A percentile compares a stretch with the other conserved stretches of the same genome.
Conservation (phyloP, 306 rosid genomes). For the Macrotyloma uniflorum region DNA sequence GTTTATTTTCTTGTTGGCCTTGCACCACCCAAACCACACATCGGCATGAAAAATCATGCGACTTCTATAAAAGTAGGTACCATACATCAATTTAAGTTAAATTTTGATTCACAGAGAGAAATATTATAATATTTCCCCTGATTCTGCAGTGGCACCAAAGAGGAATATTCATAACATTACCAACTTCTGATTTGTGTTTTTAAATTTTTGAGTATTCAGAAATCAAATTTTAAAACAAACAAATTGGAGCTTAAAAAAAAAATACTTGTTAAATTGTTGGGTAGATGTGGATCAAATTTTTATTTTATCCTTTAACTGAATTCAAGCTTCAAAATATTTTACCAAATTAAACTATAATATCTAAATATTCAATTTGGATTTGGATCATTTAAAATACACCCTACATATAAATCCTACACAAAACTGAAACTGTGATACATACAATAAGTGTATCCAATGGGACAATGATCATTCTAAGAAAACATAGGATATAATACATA, state of each 20-base stretch:
- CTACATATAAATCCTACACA: constrained; percentile 8
- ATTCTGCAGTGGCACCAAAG: background rate
- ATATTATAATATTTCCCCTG: too few species aligned
- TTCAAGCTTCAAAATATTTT: constrained; percentile 17
- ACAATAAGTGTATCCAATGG: too few species aligned
- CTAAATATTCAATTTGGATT: constrained; percentile 11
- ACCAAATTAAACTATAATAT: constrained; percentile 15
- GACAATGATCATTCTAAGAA: too few species aligned
- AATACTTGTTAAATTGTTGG: constrained; percentile 1
- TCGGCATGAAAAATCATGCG: background rate
- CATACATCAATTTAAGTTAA: background rate
- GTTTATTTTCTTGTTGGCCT: background rate
- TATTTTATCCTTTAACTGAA: constrained; percentile 1
- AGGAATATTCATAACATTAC: background rate
- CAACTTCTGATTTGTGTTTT: background rate
- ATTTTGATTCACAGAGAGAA: too few species aligned
- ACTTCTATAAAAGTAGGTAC: background rate
- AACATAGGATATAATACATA: too few species aligned
- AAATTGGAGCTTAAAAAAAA: background rate
- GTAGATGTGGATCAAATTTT: background rate
- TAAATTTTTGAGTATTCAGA: background rate
- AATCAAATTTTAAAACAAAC: background rate
- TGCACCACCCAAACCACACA: background rate
- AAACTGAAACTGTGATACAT: background rate
- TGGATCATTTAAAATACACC: constrained; percentile 20